Percentiles rank a stretch among this genome's conserved stretches.
These are phyloP conservation scores for Blastobotrys capitulatus DNA, from an alignment of 1,139 yeast species.

Conservation along the genomic window DNA sequence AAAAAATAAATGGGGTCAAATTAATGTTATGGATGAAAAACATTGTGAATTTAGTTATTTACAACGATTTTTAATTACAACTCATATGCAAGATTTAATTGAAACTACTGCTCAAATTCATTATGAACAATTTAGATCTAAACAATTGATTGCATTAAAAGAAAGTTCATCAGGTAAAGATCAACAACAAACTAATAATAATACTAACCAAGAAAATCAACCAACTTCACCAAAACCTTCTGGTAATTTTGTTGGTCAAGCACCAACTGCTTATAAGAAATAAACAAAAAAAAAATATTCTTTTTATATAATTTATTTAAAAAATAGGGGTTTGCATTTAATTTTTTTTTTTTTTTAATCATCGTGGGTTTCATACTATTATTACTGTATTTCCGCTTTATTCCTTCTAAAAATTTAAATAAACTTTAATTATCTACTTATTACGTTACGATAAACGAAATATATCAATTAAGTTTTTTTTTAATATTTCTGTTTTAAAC, in stretches of 20 bases:
- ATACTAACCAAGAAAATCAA: neutral
- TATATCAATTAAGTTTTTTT: too few relatives aligned
- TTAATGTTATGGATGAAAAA: constrained; percentile 76
- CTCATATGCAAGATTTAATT: constrained; percentile 92
- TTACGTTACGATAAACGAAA: too few relatives aligned
- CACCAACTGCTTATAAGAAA: neutral
- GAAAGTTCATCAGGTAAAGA: constrained; percentile 53
- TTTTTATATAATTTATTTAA: neutral
- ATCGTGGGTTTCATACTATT: neutral
- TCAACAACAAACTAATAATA: neutral
- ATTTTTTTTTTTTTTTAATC: neutral
- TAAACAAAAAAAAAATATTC: neutral
- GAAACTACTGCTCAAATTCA: constrained; percentile 87
- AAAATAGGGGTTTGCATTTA: neutral
- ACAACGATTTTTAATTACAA: constrained; percentile 89
- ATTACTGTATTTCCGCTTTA: too few relatives aligned
- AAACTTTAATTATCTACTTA: too few relatives aligned
- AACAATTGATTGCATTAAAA: constrained; percentile 89
- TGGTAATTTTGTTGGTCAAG: constrained; percentile 12
- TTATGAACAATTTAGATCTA: constrained; percentile 88
- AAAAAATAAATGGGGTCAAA: constrained; percentile 91
- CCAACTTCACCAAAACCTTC: constrained; percentile 8
- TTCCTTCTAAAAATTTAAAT: too few relatives aligned
- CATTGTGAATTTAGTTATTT: constrained; percentile 94
- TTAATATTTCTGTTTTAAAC: too few relatives aligned